Base-by-base conservation (phyloP, 2,329 filamentous ascomycete species). In the Hymenoscyphus infarciens region DNA sequence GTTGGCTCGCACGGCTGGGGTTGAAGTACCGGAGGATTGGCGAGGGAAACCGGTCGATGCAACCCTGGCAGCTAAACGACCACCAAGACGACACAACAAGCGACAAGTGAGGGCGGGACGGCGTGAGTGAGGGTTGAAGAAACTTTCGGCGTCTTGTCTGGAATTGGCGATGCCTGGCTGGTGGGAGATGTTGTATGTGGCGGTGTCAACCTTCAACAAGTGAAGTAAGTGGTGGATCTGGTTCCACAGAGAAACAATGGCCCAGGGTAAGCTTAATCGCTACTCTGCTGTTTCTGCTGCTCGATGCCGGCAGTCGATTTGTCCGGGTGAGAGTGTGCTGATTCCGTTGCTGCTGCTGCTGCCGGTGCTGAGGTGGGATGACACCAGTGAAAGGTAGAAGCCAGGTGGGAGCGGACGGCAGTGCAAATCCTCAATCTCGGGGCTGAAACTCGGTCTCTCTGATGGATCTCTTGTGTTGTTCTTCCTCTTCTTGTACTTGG, bases 11-110 rank as follows among this genome's bases (percentile, higher is more conserved):
- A 59, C 59, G 59, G 53, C 59, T 61, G 59, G 38, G 45, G 33
- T 25, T 42, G 35, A 49, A 61, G 59, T 61, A 61, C 59, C 52
- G 53, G 33, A 52, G 53, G 33, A 52, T 29, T 54, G 57, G 42
- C n/a, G 56, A 45, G 35, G 56, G 56, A 42, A n/a, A 42, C 39
- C n/a, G 16, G 42, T 45, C 25, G 38, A 58, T 58, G 35, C 31
- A 49, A 58, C 56, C 56, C 56, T 58, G 56, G 55, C 38, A 42
- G 25, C 38, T 58, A 35, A 35, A 42, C 35, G 22, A 52, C 22
- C 22, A 52, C 22, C n/a, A 22, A 19, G 42, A 49, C 42, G n/a
- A 49, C 8, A 22, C n/a, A 22, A 22, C 42, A 22, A 22, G n/a
- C 42, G 10, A 11, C 8, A 22, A 49, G 42, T 49, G 42, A 49